Evolutionary conservation across 1,284 basidiomycete genomes (phyloP).

Genomic region (Tremellales sp.): DNA sequence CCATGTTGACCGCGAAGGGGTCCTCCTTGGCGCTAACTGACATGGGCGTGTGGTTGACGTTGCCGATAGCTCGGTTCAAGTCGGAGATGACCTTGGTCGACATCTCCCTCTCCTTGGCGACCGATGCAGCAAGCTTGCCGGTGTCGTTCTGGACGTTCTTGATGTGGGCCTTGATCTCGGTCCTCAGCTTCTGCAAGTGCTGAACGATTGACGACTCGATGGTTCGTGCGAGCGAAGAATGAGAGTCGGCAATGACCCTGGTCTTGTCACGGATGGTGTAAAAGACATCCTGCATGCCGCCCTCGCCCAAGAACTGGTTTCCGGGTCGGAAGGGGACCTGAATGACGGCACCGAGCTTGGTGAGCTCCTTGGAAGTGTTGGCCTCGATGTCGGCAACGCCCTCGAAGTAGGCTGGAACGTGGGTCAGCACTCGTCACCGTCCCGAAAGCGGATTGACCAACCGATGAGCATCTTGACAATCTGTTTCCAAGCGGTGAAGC

Average conservation of each 20-base stretch:
- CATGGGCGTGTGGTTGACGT: slow-evolving; percentile 95
- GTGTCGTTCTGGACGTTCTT: slow-evolving; percentile 99
- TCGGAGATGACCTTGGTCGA: slow-evolving; percentile 85
- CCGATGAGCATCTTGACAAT: slow-evolving; percentile 92
- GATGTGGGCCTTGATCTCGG: slow-evolving; percentile 94
- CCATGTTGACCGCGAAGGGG: slow-evolving; percentile 74
- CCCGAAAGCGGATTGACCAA: slow-evolving; percentile 11
- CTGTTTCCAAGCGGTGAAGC: slow-evolving; percentile 60
- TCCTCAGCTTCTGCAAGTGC: slow-evolving; percentile 88
- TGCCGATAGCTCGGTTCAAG: slow-evolving; percentile 77
- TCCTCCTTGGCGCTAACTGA: slow-evolving; percentile 75
- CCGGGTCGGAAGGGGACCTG: slow-evolving; percentile 95
- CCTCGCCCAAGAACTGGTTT: slow-evolving; percentile 92
- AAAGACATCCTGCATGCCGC: slow-evolving; percentile 87
- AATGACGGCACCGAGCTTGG: slow-evolving; percentile 93
- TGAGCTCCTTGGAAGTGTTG: slow-evolving; percentile 89
- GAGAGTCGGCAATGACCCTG: slow-evolving; percentile 88
- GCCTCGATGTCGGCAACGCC: slow-evolving; percentile 93
- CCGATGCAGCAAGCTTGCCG: slow-evolving; percentile 86
- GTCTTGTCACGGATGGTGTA: slow-evolving; percentile 93
- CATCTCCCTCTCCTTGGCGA: slow-evolving; percentile 86
- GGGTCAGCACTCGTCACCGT: neutral
- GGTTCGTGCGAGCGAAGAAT: slow-evolving; percentile 92
- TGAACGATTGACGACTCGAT: slow-evolving; percentile 97
- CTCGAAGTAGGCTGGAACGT: slow-evolving; percentile 53